Conservation (phyloP, 2,329 filamentous ascomycete species). For the Claviceps sorghi region DNA sequence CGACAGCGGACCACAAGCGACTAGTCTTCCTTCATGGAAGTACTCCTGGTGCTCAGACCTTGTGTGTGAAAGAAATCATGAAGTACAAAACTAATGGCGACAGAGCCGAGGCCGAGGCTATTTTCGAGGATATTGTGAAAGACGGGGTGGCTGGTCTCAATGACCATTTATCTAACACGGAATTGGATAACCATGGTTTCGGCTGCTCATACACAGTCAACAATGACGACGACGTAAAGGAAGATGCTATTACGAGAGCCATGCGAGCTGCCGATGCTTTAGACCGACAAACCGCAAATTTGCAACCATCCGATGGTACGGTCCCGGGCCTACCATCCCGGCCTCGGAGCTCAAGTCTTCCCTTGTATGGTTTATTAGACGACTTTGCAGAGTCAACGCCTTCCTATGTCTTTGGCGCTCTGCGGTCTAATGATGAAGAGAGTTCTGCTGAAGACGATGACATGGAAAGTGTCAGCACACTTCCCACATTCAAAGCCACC, state of each 20-base stretch:
- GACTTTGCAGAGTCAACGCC: slow-evolving; percentile 29
- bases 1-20: slow-evolving; percentile 31
- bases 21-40: slow-evolving; percentile 49
- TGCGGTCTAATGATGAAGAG: slow-evolving; percentile 10
- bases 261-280: slow-evolving; percentile 46
- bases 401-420: slow-evolving; percentile 33
- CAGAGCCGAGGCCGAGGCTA: slow-evolving; percentile 30
- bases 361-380: slow-evolving; percentile 29
- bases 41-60: slow-evolving; percentile 36
- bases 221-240: slow-evolving; percentile 28
- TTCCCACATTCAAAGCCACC: slow-evolving; percentile 15
- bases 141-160: slow-evolving; percentile 30
- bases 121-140: slow-evolving; percentile 37
- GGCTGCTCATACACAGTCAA: background rate
- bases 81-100: slow-evolving; percentile 36
- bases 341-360: slow-evolving; percentile 35
- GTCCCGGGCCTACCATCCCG: slow-evolving; percentile 27
- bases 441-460: slow-evolving; percentile 9
- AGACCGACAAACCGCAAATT: slow-evolving; percentile 37
- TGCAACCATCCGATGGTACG: slow-evolving; percentile 36
- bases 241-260: slow-evolving; percentile 37
- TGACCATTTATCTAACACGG: slow-evolving; percentile 9
- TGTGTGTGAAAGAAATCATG: slow-evolving; percentile 41
- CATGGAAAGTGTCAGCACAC: slow-evolving; percentile 7
- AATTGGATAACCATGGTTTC: slow-evolving; percentile 6